A percentile compares a stretch with the other conserved stretches of the same genome.
phyloP scores from a whole-genome alignment of 768 basidiomycete genomes.

The Hypsizygus marmoreus region DNA sequence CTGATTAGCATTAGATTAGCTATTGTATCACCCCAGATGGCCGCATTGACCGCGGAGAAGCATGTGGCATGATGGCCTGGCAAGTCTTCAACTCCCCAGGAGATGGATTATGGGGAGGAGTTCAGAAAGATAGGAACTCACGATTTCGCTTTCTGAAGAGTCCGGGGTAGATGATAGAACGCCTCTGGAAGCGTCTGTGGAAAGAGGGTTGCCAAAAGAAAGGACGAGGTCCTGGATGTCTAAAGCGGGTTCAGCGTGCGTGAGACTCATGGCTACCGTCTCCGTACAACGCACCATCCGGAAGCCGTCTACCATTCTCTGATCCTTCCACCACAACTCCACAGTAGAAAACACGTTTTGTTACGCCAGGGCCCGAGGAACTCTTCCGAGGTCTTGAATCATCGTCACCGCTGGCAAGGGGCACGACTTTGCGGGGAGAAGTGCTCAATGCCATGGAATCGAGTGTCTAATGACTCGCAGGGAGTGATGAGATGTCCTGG shows the following conservation, averaged over 20 bases:
- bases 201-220: conserved; percentile 71
- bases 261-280: conserved; percentile 7
- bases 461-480: conserved; percentile 5
- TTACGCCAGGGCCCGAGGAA: conserved; percentile 46
- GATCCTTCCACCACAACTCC: conserved; percentile 89
- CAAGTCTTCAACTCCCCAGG: background rate
- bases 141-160: conserved; percentile 38
- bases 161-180: conserved; percentile 46
- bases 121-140: too few relatives aligned
- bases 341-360: conserved; percentile 85
- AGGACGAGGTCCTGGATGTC: conserved; percentile 80
- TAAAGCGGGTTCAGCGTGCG: conserved; percentile 31
- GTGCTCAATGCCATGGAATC: conserved; percentile 59
- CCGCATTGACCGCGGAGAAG: background rate
- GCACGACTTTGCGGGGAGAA: conserved; percentile 75
- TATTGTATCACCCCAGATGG: background rate
- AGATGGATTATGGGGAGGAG: background rate
- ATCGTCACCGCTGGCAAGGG: conserved; percentile 73
- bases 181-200: conserved; percentile 49
- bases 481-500: conserved; percentile 7
- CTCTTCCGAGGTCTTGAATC: conserved; percentile 48
- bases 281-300: conserved; percentile 53
- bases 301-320: conserved; percentile 66
- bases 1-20: conserved; percentile 25
- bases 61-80: conserved; percentile 1